Conservation (phyloP, 371 early-diverging fungal species). For the Mucor lusitanicus region DNA sequence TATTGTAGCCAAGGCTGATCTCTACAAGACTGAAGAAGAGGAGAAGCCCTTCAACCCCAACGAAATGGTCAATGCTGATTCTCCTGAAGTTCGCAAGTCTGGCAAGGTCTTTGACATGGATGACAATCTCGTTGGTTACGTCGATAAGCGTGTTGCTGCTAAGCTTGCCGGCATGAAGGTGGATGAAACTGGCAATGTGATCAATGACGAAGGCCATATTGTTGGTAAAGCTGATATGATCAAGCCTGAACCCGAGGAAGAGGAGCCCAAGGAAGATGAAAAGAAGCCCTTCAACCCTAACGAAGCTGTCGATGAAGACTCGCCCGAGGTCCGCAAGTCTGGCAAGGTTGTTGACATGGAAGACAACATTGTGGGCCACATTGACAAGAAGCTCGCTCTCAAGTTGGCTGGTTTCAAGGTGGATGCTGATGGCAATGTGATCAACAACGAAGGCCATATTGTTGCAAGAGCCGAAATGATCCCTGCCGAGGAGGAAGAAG, state of each 20-base stretch:
- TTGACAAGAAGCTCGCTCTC: conserved; percentile 13
- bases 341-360: conserved; percentile 25
- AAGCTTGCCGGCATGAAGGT: conserved; percentile 22
- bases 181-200: conserved; percentile 19
- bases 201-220: conserved; percentile 15
- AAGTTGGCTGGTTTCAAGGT: conserved; percentile 21
- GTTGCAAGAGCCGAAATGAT: conserved; percentile 28
- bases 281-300: conserved; percentile 16
- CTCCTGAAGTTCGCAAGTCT: conserved; percentile 21
- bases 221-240: conserved; percentile 22
- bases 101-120: conserved; percentile 22
- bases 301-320: conserved; percentile 14
- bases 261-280: conserved; percentile 7
- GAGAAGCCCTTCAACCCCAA: conserved; percentile 8
- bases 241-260: conserved; percentile 3
- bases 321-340: conserved; percentile 28
- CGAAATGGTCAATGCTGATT: conserved; percentile 9
- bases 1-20: conserved; percentile 22
- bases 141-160: conserved; percentile 3
- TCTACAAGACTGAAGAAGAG: conserved; percentile 11
- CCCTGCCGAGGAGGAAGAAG: background rate
- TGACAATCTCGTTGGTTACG: conserved; percentile 19
- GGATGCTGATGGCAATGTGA: conserved; percentile 29
- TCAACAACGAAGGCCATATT: conserved; percentile 25
- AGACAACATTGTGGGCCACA: conserved; percentile 26